Evolutionary conservation across 306 rosid genomes (phyloP).

Genomic region (Potentilla sterilis): DNA sequence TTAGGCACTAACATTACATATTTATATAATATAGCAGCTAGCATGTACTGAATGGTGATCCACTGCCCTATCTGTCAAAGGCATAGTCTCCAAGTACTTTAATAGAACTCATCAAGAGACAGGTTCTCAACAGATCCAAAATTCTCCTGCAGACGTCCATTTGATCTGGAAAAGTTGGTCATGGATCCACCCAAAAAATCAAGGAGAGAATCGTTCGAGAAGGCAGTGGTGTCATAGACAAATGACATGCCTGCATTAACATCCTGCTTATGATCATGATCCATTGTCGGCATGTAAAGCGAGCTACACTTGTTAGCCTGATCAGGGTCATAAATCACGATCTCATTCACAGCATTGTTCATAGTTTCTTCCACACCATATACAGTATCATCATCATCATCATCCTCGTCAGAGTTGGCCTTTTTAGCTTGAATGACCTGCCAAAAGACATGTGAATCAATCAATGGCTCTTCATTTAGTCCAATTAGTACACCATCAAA

Average conservation of each 20-base stretch:
- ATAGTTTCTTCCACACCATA: conserved; percentile 16
- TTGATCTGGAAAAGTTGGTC: conserved; percentile 58
- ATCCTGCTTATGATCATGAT: conserved; percentile 24
- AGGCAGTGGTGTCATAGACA: conserved; percentile 63
- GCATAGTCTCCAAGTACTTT: neutral
- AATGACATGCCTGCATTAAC: conserved; percentile 60
- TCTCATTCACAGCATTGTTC: conserved; percentile 26
- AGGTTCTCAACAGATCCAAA: conserved; percentile 84
- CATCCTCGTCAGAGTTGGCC: neutral
- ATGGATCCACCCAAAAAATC: conserved; percentile 82
- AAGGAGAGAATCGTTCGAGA: conserved; percentile 68
- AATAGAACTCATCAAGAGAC: conserved; percentile 78
- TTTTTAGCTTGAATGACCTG: conserved; percentile 20
- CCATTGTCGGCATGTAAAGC: conserved; percentile 31
- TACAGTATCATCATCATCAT: conserved; percentile 3
- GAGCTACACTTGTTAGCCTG: conserved; percentile 46
- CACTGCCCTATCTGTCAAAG: neutral
- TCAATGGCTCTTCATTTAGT: neutral
- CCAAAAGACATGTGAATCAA: neutral
- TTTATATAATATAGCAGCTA: neutral
- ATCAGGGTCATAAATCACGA: conserved; percentile 37
- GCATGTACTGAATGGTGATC: neutral
- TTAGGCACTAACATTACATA: neutral
- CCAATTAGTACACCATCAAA: neutral
- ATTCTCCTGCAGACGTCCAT: conserved; percentile 50